Base-by-base conservation (phyloP, 768 basidiomycete genomes). In the Mycena metata region DNA sequence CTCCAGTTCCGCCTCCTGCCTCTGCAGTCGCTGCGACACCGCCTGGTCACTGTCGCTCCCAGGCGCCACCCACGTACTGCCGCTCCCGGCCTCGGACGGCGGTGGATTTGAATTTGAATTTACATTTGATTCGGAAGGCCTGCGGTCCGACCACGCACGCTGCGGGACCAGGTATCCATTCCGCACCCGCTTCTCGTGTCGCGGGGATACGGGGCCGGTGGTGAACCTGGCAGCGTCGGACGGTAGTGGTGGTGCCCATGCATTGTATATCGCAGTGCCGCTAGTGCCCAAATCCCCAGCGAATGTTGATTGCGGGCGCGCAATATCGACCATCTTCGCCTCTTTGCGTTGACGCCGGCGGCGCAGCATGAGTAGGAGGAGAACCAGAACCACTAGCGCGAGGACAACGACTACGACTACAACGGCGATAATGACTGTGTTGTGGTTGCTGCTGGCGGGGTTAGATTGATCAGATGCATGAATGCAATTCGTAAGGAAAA, bases 1-100 rank as follows among this genome's bases (percentile, higher is more conserved):
- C 45, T 58, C 57, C 57, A 58, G 57, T 39, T 58, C 57, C 57
- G 57, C 57, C 57, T 58, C 57, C 43, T 42, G 45, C 45, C 57
- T 58, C 57, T 46, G 57, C 13, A 58, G 57, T 42, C 57, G 57
- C 57, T 58, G 42, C 26, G 57, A 58, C 33, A 58, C 43, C 43
- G 41, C 43, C 57, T 26, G 42, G 57, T 58, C 57, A 19, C 57
- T 46, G 57, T 23, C n/a, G 57, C 57, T 58, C 57, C 33, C 57
- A 58, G 57, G 19, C 33, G 19, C 57, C 42, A 42, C 30, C 57
- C 57, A 58, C 45, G 57, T 58, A 42, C 57, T 46, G 43, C 43
- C 43, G 57, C 43, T 46, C 45, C 42, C 57, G 45, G 57, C 43
- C 42, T 58, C 57, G 43, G 57, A 58, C 43, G 33, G 57, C 57